These are phyloP conservation scores for Aspergillus alliaceus DNA, from an alignment of 2,329 filamentous ascomycete species.

Conservation along the genomic window DNA sequence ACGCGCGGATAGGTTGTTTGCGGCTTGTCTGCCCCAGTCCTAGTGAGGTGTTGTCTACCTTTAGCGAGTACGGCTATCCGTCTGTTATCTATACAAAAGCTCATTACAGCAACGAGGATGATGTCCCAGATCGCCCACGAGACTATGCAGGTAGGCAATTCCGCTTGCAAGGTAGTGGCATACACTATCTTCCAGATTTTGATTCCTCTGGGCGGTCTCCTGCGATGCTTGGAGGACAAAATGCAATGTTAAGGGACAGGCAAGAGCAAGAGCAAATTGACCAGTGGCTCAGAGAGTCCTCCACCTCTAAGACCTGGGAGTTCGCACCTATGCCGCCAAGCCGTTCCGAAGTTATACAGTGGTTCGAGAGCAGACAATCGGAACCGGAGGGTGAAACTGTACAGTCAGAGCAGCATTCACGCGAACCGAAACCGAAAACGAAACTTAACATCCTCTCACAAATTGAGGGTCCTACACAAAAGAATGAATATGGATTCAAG, in stretches of 20 bases:
- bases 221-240: slow-evolving; percentile 57
- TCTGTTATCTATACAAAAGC: slow-evolving; percentile 79
- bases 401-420: slow-evolving; percentile 7
- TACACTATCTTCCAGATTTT: slow-evolving; percentile 80
- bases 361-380: slow-evolving; percentile 54
- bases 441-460: slow-evolving; percentile 64
- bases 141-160: slow-evolving; percentile 91
- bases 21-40: slow-evolving; percentile 24
- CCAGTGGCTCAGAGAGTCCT: slow-evolving; percentile 55
- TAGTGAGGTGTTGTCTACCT: slow-evolving; percentile 55
- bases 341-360: slow-evolving; percentile 66
- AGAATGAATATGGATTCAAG: slow-evolving; percentile 78
- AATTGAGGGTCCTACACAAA: slow-evolving; percentile 84
- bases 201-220: slow-evolving; percentile 61
- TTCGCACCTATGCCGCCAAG: slow-evolving; percentile 70
- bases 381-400: slow-evolving; percentile 1
- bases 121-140: slow-evolving; percentile 72
- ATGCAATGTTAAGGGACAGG: slow-evolving; percentile 51
- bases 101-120: slow-evolving; percentile 78
- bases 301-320: slow-evolving; percentile 73
- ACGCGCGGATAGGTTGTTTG: slow-evolving; percentile 26
- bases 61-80: slow-evolving; percentile 59
- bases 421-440: slow-evolving; percentile 16
- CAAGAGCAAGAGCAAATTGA: slow-evolving; percentile 53
- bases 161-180: slow-evolving; percentile 68